These are phyloP conservation scores for Lasiosphaeriaceae sp. DNA, from an alignment of 495 filamentous ascomycete genomes.

Conservation along the genomic window DNA sequence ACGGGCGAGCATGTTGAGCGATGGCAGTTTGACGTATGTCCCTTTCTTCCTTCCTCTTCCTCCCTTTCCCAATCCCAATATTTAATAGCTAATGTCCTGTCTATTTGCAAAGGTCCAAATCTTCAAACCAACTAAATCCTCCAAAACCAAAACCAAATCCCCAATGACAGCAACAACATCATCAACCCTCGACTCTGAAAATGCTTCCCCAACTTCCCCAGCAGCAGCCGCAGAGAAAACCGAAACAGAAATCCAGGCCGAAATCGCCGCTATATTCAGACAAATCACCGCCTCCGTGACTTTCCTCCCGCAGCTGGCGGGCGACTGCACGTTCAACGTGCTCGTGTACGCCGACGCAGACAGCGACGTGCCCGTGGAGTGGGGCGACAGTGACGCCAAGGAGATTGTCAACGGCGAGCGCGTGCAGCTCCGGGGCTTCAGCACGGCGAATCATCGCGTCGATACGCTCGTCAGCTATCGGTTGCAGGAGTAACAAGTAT, in stretches of 20 bases:
- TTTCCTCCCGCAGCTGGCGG: constrained; percentile 87
- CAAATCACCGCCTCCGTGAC: constrained; percentile 98
- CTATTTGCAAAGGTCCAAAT: constrained; percentile 57
- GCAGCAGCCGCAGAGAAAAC: constrained; percentile 63
- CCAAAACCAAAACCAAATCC: constrained; percentile 38
- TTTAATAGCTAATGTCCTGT: background rate
- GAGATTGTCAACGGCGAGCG: constrained; percentile 96
- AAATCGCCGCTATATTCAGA: constrained; percentile 93
- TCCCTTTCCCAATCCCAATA: background rate
- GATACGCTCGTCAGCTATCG: constrained; percentile 94
- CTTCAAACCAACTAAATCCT: constrained; percentile 50
- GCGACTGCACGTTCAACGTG: constrained; percentile 97
- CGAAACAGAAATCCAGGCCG: constrained; percentile 85
- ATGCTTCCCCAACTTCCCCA: constrained; percentile 46
- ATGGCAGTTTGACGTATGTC: constrained; percentile 92
- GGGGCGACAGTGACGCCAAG: constrained; percentile 97
- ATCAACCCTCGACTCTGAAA: constrained; percentile 22
- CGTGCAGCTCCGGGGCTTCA: constrained; percentile 92
- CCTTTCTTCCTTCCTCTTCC: background rate
- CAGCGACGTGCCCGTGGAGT: constrained; percentile 94
- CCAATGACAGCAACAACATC: constrained; percentile 39
- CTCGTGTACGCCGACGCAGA: constrained; percentile 96
- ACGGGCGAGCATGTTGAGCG: constrained; percentile 92
- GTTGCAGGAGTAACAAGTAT: constrained; percentile 35
- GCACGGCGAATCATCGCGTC: constrained; percentile 86